Evolutionary conservation across 495 filamentous ascomycete species (phyloP).

Genomic region (Penicillium salamii): DNA sequence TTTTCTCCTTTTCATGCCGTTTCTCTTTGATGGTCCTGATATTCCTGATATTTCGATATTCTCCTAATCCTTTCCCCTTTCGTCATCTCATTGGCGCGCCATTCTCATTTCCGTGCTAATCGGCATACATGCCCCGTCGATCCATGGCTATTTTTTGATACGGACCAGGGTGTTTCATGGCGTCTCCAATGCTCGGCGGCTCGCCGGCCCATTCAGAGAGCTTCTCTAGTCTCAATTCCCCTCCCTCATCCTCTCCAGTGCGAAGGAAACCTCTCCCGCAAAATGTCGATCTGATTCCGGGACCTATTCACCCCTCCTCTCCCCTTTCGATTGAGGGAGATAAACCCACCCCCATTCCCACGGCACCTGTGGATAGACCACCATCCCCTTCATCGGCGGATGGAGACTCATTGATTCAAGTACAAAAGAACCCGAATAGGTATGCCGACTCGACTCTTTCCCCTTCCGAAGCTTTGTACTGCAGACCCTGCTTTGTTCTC

Average conservation of each 20-base stretch:
- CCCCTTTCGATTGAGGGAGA: conserved; percentile 27
- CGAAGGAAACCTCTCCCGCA: conserved; percentile 41
- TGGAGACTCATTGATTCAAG: conserved; percentile 32
- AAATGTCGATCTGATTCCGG: conserved; percentile 30
- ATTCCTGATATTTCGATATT: conserved; percentile 6
- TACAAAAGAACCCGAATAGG: conserved; percentile 41
- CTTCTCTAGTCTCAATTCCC: conserved; percentile 13
- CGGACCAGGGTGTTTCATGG: conserved; percentile 25
- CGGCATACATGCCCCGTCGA: conserved; percentile 27
- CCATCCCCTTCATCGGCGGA: conserved; percentile 26
- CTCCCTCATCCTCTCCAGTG: conserved; percentile 23
- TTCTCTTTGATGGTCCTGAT: conserved; percentile 5
- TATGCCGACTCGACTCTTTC: conserved; percentile 27
- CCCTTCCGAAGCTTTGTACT: conserved; percentile 8
- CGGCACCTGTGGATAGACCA: conserved; percentile 17
- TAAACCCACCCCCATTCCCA: conserved; percentile 25
- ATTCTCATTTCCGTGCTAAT: conserved; percentile 21
- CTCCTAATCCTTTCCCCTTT: conserved; percentile 23
- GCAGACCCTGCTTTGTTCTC: conserved; percentile 6
- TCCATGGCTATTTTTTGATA: conserved; percentile 31
- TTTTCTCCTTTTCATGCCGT: conserved; percentile 3
- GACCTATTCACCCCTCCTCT: conserved; percentile 27
- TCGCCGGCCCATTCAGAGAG: conserved; percentile 19
- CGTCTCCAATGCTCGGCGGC: conserved; percentile 27
- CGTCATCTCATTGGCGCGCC: conserved; percentile 18